Conservation (phyloP, 2,329 filamentous ascomycete species). For the Sclerotinia sclerotiorum region DNA sequence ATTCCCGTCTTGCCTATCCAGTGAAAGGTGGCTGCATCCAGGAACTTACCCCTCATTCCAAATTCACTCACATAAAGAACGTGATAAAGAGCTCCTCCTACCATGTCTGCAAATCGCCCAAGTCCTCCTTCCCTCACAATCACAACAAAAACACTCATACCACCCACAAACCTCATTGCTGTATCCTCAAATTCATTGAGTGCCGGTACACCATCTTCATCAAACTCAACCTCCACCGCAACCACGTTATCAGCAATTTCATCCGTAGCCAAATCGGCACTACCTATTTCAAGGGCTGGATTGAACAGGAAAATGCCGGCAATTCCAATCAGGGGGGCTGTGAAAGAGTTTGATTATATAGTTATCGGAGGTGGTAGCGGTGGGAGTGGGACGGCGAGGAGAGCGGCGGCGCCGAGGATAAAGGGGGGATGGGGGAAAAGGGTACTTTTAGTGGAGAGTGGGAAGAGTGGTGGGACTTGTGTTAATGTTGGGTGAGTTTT, state of each 20-base stretch:
- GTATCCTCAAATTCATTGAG: background rate
- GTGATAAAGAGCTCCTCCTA: conserved; percentile 12
- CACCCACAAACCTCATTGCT: conserved; percentile 15
- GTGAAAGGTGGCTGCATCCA: background rate
- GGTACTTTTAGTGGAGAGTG: conserved; percentile 51
- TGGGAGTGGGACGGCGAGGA: conserved; percentile 49
- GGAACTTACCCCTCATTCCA: conserved; percentile 19
- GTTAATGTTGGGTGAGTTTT: conserved; percentile 53
- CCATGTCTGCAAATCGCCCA: background rate
- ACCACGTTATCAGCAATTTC: conserved; percentile 23
- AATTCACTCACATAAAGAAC: conserved; percentile 9
- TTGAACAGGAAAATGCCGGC: conserved; percentile 16
- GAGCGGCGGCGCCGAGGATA: conserved; percentile 41
- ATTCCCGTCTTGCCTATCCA: conserved; percentile 9
- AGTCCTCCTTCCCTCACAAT: conserved; percentile 16
- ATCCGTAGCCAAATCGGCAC: conserved; percentile 17
- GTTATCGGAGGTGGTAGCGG: conserved; percentile 54
- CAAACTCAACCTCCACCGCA: conserved; percentile 13
- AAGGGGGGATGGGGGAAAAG: conserved; percentile 52
- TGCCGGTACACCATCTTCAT: conserved; percentile 3
- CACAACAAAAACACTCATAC: background rate
- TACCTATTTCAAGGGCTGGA: conserved; percentile 22
- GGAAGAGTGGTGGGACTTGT: conserved; percentile 49
- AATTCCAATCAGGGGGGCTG: conserved; percentile 1
- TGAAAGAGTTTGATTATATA: conserved; percentile 52